These are phyloP conservation scores for Castanea crenata DNA, from an alignment of 306 rosid genomes.

Conservation along the genomic window DNA sequence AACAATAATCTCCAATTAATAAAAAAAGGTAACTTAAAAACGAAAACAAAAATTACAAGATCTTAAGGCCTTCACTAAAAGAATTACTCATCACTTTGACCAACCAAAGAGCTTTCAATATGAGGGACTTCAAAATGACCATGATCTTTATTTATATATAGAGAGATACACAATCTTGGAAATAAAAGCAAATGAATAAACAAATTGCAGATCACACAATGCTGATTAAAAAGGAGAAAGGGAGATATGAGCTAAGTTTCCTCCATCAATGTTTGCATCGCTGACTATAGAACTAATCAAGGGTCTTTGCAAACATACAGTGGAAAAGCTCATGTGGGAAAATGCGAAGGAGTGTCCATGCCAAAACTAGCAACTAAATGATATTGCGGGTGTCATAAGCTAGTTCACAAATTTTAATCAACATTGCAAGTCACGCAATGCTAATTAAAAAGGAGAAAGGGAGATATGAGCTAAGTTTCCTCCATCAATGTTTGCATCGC, in stretches of 20 bases:
- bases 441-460: too few species aligned
- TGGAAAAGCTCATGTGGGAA: slow-evolving; percentile 36
- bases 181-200: slow-evolving; percentile 38
- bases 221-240: slow-evolving; percentile 36
- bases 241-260: slow-evolving; percentile 17
- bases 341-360: too few species aligned
- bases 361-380: too few species aligned
- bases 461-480: too few species aligned
- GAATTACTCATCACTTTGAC: slow-evolving; percentile 27
- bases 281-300: slow-evolving; percentile 80
- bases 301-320: slow-evolving; percentile 95
- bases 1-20: too few species aligned
- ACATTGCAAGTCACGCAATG: too few species aligned
- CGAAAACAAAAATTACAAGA: too few species aligned
- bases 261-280: slow-evolving; percentile 53
- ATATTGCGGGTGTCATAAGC: slow-evolving; percentile 37
- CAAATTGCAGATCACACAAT: slow-evolving; percentile 33
- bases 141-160: slow-evolving; percentile 40
- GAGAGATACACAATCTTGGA: slow-evolving; percentile 26
- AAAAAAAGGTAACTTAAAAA: too few species aligned
- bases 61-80: slow-evolving; percentile 37
- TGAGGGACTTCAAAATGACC: slow-evolving; percentile 43
- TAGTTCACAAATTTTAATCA: slow-evolving; percentile 67
- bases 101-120: slow-evolving; percentile 29
- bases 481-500: too few species aligned